Evolutionary conservation across 2,329 filamentous ascomycete genomes (phyloP).

Genomic region (Aspergillus quadrilineatus): DNA sequence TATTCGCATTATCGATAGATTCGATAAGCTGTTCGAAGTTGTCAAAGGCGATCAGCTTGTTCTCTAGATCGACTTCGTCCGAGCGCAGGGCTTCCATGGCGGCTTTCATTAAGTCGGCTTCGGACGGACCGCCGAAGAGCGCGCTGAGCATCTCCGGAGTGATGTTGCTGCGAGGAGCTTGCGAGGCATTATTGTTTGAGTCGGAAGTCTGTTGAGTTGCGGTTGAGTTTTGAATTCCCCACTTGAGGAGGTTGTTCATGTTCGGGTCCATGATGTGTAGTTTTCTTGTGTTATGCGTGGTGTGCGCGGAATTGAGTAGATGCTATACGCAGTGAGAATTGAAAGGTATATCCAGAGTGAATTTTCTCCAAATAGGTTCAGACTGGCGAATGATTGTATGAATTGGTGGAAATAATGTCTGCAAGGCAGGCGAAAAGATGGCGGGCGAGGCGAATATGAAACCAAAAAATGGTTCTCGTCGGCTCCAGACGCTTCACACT

Average conservation of each 20-base stretch:
- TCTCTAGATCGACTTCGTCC: constrained; percentile 65
- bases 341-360: background rate
- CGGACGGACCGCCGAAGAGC: constrained; percentile 79
- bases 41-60: constrained; percentile 83
- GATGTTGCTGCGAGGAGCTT: constrained; percentile 47
- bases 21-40: constrained; percentile 94
- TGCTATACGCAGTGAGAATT: too few relatives aligned
- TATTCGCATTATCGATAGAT: constrained; percentile 94
- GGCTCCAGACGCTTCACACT: constrained; percentile 28
- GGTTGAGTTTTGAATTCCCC: constrained; percentile 67
- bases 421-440: background rate
- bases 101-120: constrained; percentile 87
- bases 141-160: constrained; percentile 69
- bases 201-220: constrained; percentile 31
- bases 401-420: background rate
- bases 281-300: constrained; percentile 6
- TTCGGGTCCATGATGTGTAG: constrained; percentile 55
- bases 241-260: constrained; percentile 77
- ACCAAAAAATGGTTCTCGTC: constrained; percentile 10
- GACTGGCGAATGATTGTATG: background rate
- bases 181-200: constrained; percentile 32
- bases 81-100: constrained; percentile 75
- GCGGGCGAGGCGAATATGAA: background rate
- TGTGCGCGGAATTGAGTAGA: background rate
- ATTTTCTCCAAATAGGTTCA: background rate